Evolutionary conservation across 129 eudicot genomes (phyloP), one percentile per base, ranked within the genome.

Genomic region (Flaveria ramosissima): DNA sequence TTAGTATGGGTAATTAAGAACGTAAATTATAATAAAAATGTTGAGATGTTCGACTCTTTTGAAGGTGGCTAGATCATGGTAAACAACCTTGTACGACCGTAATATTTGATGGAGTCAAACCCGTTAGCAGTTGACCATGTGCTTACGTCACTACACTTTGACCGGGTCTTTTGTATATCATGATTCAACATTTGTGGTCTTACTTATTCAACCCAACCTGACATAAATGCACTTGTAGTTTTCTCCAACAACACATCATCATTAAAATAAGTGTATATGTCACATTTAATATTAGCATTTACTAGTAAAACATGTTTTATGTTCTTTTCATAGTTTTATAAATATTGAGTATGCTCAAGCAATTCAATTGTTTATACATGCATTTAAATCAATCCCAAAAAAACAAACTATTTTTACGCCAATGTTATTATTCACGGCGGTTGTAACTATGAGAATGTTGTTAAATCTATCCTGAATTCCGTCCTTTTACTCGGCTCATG

Each of bases 81-180:
- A 26, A 27, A 27, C 43, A 62, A 62, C 68, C 4, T 62, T 20
- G 32, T 24, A 17, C 43, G 68, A 62, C 43, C 68, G 42, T 24
- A 24, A 2, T 2, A 30, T 61, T 71, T 47, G 83, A 61, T 19
- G 11, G 9, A 47, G 62, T 78, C 82, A 61, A 61, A 46, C 65
- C 68, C 24, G 0, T 60, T 32, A 61, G 26, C 23, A 15, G 82
- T 70, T 71, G 68, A 61, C 68, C 68, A 26, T 51, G 6, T 62
- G 65, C 64, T 78, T 71, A 71, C 50, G 83, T 79, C 73, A 61
- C 50, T 59, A 12, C 50, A 27, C 13, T 17, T 46, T 39, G 19
- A 62, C 66, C 45, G 6, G 71, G 83, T 79, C 77, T 27, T 51
- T 76, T 14, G 20, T 7, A 19, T 5, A 9, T 26, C 42, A 61